Conservation (phyloP, 495 filamentous ascomycete species). For the Saxophila tyrrhenica region DNA sequence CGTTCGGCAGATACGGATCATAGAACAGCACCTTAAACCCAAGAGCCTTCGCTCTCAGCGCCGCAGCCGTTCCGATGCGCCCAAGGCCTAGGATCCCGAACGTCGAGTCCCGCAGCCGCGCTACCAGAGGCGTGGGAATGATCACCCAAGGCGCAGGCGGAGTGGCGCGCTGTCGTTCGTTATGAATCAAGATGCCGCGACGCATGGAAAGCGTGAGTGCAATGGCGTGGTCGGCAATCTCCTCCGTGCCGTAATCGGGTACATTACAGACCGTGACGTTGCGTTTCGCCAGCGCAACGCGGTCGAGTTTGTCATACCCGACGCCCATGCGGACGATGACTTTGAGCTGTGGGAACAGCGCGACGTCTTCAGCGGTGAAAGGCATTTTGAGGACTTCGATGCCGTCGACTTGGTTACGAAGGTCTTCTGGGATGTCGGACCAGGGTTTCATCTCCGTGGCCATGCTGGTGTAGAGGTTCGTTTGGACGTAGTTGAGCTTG, state of each 20-base stretch:
- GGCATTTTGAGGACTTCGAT: constrained; percentile 13
- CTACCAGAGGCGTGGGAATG: constrained; percentile 11
- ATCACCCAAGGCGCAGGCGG: constrained; percentile 8
- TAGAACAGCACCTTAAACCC: constrained; percentile 18
- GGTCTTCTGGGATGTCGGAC: constrained; percentile 9
- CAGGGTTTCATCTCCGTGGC: constrained; percentile 5
- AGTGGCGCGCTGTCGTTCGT: constrained; percentile 14
- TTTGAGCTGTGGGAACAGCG: constrained; percentile 16
- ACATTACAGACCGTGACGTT: constrained; percentile 15
- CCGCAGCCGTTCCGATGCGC: constrained; percentile 17
- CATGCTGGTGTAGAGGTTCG: constrained; percentile 1
- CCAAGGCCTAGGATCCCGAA: constrained; percentile 18
- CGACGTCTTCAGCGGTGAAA: constrained; percentile 8
- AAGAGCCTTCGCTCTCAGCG: constrained; percentile 16
- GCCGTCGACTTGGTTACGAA: constrained; percentile 16
- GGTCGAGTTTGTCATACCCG: constrained; percentile 17
- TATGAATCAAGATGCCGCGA: constrained; percentile 15
- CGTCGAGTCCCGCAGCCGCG: constrained; percentile 1
- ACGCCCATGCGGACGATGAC: constrained; percentile 20
- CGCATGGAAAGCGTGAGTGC: constrained; percentile 12
- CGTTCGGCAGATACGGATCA: constrained; percentile 18
- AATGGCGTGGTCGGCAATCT: constrained; percentile 19
- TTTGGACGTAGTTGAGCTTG: constrained; percentile 12
- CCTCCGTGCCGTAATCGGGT: constrained; percentile 19
- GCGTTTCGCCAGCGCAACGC: constrained; percentile 8